Percentiles rank a stretch among this genome's conserved stretches.
Evolutionary conservation across 1,139 yeast genomes (phyloP).

Genomic region (Pichia sp.): DNA sequence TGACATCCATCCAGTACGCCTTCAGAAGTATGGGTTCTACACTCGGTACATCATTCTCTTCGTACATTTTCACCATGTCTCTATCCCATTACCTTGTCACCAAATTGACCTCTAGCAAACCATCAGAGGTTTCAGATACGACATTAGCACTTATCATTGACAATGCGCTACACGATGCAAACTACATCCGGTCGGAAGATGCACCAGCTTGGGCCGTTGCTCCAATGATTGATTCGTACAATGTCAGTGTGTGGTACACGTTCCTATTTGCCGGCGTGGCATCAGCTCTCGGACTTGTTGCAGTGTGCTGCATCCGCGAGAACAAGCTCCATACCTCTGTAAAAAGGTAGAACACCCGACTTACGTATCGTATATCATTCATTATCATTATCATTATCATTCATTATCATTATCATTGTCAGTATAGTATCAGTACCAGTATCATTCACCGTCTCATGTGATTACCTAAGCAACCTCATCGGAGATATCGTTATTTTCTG

Average conservation of each 20-base stretch:
- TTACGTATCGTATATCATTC: too few relatives aligned
- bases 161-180: conserved; percentile 38
- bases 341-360: too few relatives aligned
- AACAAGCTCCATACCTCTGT: conserved; percentile 29
- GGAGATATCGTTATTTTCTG: too few relatives aligned
- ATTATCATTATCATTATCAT: too few relatives aligned
- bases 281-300: conserved; percentile 29
- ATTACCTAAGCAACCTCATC: too few relatives aligned
- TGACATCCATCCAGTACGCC: conserved; percentile 49
- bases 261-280: conserved; percentile 29
- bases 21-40: conserved; percentile 51
- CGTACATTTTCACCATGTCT: conserved; percentile 39
- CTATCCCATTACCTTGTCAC: conserved; percentile 19
- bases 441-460: too few relatives aligned
- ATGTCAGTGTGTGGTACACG: conserved; percentile 33
- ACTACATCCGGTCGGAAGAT: conserved; percentile 26
- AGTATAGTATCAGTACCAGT: too few relatives aligned
- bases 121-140: conserved; percentile 25
- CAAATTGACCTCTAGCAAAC: conserved; percentile 21
- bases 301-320: conserved; percentile 37
- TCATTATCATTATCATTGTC: too few relatives aligned
- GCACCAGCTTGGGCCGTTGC: conserved; percentile 35
- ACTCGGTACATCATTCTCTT: conserved; percentile 42
- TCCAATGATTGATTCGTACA: conserved; percentile 35
- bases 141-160: conserved; percentile 31